Percentiles rank a stretch among this genome's conserved stretches.
Evolutionary conservation across 805 yeast species (phyloP).

Genomic region (Metschnikowia orientalis): DNA sequence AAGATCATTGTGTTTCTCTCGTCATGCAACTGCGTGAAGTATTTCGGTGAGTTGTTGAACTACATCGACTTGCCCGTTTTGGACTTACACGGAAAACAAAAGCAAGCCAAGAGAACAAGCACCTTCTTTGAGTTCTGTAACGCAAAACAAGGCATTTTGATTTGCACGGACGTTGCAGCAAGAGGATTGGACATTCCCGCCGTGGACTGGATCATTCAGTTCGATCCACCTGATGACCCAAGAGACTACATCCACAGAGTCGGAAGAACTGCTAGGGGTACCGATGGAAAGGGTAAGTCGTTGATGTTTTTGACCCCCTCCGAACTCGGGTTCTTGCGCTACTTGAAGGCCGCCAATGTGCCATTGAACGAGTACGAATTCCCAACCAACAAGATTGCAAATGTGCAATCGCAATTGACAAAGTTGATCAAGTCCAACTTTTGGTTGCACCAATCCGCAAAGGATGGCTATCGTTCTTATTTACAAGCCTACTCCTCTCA

Average conservation of each 20-base stretch:
- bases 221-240: constrained; percentile 99
- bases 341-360: constrained; percentile 93
- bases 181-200: constrained; percentile 98
- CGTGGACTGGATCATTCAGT: constrained; percentile 98
- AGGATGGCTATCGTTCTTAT: constrained; percentile 95
- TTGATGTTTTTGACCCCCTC: constrained; percentile 92
- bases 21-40: constrained; percentile 95
- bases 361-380: constrained; percentile 97
- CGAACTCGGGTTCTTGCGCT: constrained; percentile 91
- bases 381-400: constrained; percentile 90
- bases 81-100: constrained; percentile 96
- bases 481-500: constrained; percentile 97
- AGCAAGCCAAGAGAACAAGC: constrained; percentile 97
- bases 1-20: constrained; percentile 91
- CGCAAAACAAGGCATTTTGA: constrained; percentile 87
- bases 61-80: constrained; percentile 96
- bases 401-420: constrained; percentile 90
- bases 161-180: constrained; percentile 98
- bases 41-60: constrained; percentile 89
- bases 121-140: constrained; percentile 98
- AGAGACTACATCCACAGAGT: constrained; percentile 98
- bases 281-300: constrained; percentile 84
- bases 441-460: constrained; percentile 92
- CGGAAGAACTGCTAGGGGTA: constrained; percentile 97
- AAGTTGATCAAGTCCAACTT: constrained; percentile 88